Conservation (phyloP, 495 filamentous ascomycete genomes). For the Copromyces sp. region DNA sequence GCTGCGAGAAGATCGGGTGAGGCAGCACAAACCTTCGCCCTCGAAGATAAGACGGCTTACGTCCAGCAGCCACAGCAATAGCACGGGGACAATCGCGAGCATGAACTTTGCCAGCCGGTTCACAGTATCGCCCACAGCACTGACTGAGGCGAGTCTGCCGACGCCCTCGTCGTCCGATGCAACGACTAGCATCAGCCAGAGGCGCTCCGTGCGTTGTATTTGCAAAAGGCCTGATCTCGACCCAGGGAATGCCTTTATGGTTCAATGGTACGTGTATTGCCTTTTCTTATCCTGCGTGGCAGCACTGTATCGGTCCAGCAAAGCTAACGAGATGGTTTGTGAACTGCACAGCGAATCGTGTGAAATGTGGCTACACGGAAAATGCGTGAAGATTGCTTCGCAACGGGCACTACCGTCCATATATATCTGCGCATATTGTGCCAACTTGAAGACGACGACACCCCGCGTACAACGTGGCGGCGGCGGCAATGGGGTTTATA, state of each 20-base stretch:
- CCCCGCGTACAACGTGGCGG: neutral
- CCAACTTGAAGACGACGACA: constrained; percentile 27
- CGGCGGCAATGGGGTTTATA: constrained; percentile 7
- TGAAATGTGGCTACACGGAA: constrained; percentile 72
- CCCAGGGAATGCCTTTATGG: constrained; percentile 58
- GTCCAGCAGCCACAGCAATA: neutral
- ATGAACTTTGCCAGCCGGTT: constrained; percentile 12
- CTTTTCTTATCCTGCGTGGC: neutral
- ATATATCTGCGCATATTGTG: constrained; percentile 74
- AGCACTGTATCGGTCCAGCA: neutral
- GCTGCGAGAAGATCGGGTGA: constrained; percentile 56
- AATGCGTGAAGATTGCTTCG: constrained; percentile 59
- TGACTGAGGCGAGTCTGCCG: constrained; percentile 54
- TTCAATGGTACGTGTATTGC: constrained; percentile 59
- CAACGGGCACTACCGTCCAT: constrained; percentile 55
- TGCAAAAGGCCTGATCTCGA: constrained; percentile 45
- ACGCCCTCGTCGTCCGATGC: constrained; percentile 52
- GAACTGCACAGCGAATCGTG: constrained; percentile 60
- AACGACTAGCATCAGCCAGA: constrained; percentile 13
- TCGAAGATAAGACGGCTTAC: constrained; percentile 19
- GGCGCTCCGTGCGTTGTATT: constrained; percentile 59
- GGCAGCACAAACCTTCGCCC: constrained; percentile 29
- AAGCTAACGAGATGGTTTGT: constrained; percentile 1
- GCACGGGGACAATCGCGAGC: constrained; percentile 8
- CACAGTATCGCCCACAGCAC: constrained; percentile 50